A percentile compares a stretch with the other conserved stretches of the same genome.
Conservation (phyloP, 305 asterid genomes). For the Striga hermonthica region DNA sequence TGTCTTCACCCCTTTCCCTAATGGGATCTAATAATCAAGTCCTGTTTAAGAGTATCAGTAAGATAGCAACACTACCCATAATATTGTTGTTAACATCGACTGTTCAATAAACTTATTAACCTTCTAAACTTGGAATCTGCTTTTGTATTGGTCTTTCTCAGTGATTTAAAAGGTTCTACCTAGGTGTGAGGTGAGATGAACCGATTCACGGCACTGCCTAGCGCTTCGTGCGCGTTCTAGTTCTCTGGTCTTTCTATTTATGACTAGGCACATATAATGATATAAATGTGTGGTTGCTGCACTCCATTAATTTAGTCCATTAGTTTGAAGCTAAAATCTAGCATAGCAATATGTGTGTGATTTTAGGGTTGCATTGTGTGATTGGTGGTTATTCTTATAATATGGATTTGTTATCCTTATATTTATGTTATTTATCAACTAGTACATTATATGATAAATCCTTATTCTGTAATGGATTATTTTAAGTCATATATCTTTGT, state of each 20-base stretch:
- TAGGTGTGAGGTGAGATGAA: too few relatives aligned
- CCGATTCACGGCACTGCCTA: too few relatives aligned
- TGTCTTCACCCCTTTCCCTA: conserved; percentile 12
- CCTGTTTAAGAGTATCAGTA: conserved; percentile 11
- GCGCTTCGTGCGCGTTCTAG: too few relatives aligned
- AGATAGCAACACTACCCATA: background rate
- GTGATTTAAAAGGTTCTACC: background rate
- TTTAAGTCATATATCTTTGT: conserved; percentile 25
- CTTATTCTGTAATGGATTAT: conserved; percentile 3
- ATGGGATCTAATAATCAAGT: conserved; percentile 18
- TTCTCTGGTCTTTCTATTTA: background rate
- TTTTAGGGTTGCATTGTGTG: conserved; percentile 13
- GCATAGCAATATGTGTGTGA: conserved; percentile 8
- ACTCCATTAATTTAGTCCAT: conserved; percentile 10
- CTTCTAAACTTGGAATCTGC: conserved; percentile 9
- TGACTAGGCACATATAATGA: conserved; percentile 13
- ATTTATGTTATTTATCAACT: conserved; percentile 16
- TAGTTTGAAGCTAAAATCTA: conserved; percentile 1
- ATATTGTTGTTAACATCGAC: background rate
- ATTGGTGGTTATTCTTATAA: conserved; percentile 3
- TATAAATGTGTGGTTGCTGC: background rate
- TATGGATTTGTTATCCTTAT: conserved; percentile 13
- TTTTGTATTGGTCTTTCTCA: conserved; percentile 10
- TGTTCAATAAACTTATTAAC: conserved; percentile 14
- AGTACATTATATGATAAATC: conserved; percentile 3